Evolutionary conservation across 2,329 filamentous ascomycete genomes (phyloP), one percentile per base, ranked within the genome.

Genomic region (Rhynchosporium graminicola): DNA sequence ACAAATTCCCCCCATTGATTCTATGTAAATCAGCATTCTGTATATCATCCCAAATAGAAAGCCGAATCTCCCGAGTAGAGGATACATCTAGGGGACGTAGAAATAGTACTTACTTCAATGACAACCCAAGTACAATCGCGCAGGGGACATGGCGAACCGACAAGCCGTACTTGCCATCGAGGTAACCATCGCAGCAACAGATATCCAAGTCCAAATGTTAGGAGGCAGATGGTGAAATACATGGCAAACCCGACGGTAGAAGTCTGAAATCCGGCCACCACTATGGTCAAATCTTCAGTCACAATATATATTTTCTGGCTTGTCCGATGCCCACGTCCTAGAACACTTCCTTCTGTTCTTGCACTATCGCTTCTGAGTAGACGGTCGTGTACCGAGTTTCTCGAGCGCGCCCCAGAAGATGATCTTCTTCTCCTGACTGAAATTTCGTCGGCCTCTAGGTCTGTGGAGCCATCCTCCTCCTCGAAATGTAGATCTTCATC

Each of bases 1-100:
- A 83, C 82, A 75, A 98, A 90, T 76, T 98, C 94, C 56, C 90
- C 90, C 94, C 95, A 98, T 82, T 98, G 92, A 72, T 99, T 97
- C 83, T 89, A 73, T 61, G 63, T 62, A 76, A 69, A 76, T 75
- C 64, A 71, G 71, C 66, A 64, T 56, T 3, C 12, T 52, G 57
- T 31, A 60, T 28, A 61, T 31, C 10, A 46, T 59, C 42, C 13
- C 8, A 43, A 12, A 4, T 8, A 4, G 8, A 9, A 8, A 46
- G 6, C 2, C 43, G n/a, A 9, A 46, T 4, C n/a, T 26, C n/a
- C 15, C 20, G 9, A 6, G 6, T 3, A 9, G 4, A n/a, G 10
- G n/a, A 46, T 9, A 46, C n/a, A 10, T 20, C 7, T 20, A 20
- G 9, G n/a, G 43, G 13, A 46, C 12, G 10, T 20, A 46, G 26